A percentile compares a stretch with the other conserved stretches of the same genome.
phyloP scores from a whole-genome alignment of 192 early-diverging fungal genomes.

The Ambispora gerdemannii region DNA sequence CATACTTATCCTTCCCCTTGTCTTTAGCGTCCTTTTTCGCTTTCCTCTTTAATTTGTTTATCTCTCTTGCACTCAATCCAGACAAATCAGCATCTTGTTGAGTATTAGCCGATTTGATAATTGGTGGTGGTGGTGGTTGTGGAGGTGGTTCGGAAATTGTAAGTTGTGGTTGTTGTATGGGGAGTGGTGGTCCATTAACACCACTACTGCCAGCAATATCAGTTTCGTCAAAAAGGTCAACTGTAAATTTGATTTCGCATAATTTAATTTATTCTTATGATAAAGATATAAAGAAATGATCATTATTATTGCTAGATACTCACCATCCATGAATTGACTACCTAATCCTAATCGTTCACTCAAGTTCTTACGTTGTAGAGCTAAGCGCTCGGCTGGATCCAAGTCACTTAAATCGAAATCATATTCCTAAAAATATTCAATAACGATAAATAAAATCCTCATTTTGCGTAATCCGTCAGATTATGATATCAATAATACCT shows the following conservation, averaged over 20 bases:
- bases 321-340: slow-evolving; percentile 83
- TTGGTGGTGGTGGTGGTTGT: slow-evolving; percentile 32
- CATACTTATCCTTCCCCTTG: slow-evolving; percentile 70
- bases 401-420: slow-evolving; percentile 77
- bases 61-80: slow-evolving; percentile 85
- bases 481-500: slow-evolving; percentile 27
- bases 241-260: slow-evolving; percentile 43
- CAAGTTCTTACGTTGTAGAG: slow-evolving; percentile 77
- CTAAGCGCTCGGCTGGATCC: slow-evolving; percentile 79
- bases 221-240: slow-evolving; percentile 81
- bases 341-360: slow-evolving; percentile 82
- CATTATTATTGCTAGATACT: neutral
- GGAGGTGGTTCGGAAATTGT: slow-evolving; percentile 31
- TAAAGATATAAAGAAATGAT: slow-evolving; percentile 5
- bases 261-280: neutral
- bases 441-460: neutral
- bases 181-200: slow-evolving; percentile 24
- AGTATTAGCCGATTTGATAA: neutral
- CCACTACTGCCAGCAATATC: slow-evolving; percentile 64
- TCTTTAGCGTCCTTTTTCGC: slow-evolving; percentile 74
- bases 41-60: slow-evolving; percentile 86
- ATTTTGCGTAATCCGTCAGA: neutral
- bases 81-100: slow-evolving; percentile 57
- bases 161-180: slow-evolving; percentile 30
- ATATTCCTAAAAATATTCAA: slow-evolving; percentile 59